phyloP scores from a whole-genome alignment of 2,329 filamentous ascomycete species.

The Shiraia bambusicola region DNA sequence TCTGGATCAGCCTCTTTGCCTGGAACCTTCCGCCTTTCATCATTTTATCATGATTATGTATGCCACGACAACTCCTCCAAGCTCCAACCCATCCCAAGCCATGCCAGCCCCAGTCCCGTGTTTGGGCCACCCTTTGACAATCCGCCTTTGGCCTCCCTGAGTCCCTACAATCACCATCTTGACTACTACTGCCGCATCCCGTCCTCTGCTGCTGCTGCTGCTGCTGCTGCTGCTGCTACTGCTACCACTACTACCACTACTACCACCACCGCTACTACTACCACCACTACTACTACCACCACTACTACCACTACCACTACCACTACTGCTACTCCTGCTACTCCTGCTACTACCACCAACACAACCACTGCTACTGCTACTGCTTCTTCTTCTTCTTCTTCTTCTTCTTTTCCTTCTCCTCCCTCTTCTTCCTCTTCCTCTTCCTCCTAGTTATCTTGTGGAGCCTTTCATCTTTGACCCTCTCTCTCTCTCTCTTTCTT shows the following conservation, averaged over 20 bases:
- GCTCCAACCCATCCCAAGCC: conserved; percentile 15
- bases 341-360: too few species aligned
- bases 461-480: background rate
- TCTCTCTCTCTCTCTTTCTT: background rate
- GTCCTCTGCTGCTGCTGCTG: too few species aligned
- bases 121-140: conserved; percentile 4
- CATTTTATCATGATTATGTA: conserved; percentile 44
- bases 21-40: conserved; percentile 44
- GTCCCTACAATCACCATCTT: too few species aligned
- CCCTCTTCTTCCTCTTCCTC: conserved; percentile 6
- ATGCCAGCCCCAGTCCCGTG: conserved; percentile 7
- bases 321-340: too few species aligned
- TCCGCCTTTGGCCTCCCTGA: conserved; percentile 1
- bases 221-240: too few species aligned
- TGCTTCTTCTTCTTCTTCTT: background rate
- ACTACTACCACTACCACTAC: too few species aligned
- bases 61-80: conserved; percentile 20
- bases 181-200: too few species aligned
- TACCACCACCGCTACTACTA: background rate
- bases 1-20: conserved; percentile 44
- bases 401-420: background rate
- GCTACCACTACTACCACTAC: background rate
- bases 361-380: background rate
- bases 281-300: conserved; percentile 3
- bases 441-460: conserved; percentile 15